Base-by-base conservation (phyloP, 2,329 filamentous ascomycete species). In the Cytospora piceicola region DNA sequence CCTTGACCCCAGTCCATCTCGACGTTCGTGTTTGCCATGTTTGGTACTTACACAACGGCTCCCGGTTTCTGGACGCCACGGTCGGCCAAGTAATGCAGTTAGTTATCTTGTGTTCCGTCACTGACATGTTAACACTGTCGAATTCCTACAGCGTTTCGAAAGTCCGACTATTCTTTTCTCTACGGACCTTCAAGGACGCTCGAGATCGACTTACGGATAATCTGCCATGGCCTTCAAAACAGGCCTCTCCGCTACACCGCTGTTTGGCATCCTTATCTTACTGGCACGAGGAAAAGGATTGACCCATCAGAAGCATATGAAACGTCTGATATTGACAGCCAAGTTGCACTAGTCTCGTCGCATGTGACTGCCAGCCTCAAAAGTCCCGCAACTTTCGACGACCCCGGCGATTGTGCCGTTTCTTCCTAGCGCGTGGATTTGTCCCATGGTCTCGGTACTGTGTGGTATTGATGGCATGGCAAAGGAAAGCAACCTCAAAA, bases 181-280 rank as follows among this genome's bases (percentile, higher is more conserved):
- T 5, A 14, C n/a, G 46, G 46, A n/a, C 46, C n/a, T 22, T 6
- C n/a, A 14, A 49, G 24, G 22, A 12, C 11, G 46, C 46, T 24
- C 20, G 12, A 12, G 2, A 49, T 24, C 39, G n/a, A 58, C 14
- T n/a, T n/a, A n/a, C n/a, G n/a, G n/a, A n/a, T n/a, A 49, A 27
- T 14, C 34, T 9, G 54, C 30, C 59, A 24, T 39, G 9, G 24
- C 12, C 36, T 55, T 53, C 54, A 24, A 29, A 36, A 34, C 30
- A 22, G 42, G 24, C 15, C 42, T 51, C 30, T 39, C 30, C 30
- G 53, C 53, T 55, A 63, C 66, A 67, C 66, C 66, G 66, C 66
- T 51, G 52, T 65, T 36, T 61, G 53, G 17, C 4, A 22, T 27
- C 12, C 6, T 54, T 17, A 46, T 57, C 29, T 56, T 24, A 64